These are phyloP conservation scores for Didymella keratinophila DNA, from an alignment of 2,329 filamentous ascomycete genomes.

Conservation along the genomic window DNA sequence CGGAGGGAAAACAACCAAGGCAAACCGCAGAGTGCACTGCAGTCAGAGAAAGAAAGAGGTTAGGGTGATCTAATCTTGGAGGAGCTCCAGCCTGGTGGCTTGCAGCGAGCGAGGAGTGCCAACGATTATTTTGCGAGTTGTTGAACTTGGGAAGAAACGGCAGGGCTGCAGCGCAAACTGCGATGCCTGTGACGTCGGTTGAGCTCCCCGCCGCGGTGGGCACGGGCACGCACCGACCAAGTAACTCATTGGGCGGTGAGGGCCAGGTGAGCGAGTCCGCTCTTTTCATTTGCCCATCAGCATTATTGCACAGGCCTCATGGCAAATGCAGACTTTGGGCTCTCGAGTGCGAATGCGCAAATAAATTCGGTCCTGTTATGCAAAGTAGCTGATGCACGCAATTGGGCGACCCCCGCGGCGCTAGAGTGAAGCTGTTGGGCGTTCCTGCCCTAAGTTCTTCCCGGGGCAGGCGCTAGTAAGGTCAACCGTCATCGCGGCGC, in stretches of 20 bases:
- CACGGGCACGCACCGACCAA: conserved; percentile 16
- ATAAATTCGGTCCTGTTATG: conserved; percentile 10
- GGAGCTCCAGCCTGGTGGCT: conserved; percentile 24
- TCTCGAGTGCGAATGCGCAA: conserved; percentile 7
- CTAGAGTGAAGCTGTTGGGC: conserved; percentile 13
- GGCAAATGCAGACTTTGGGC: conserved; percentile 10
- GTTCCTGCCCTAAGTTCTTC: conserved; percentile 19
- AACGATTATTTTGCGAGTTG: conserved; percentile 16
- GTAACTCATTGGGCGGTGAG: conserved; percentile 18
- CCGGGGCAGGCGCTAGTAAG: conserved; percentile 16
- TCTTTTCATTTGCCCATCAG: conserved; percentile 10
- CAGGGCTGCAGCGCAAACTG: conserved; percentile 15
- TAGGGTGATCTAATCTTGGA: conserved; percentile 21
- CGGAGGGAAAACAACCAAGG: conserved; percentile 17
- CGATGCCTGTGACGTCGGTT: conserved; percentile 19
- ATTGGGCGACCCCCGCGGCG: conserved; percentile 15
- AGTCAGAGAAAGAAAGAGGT: conserved; percentile 21
- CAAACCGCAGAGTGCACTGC: conserved; percentile 20
- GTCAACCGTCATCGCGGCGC: conserved; percentile 13
- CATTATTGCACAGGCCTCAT: conserved; percentile 4
- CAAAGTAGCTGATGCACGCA: conserved; percentile 1
- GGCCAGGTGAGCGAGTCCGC: conserved; percentile 3
- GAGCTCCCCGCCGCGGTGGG: conserved; percentile 20
- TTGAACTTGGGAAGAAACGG: conserved; percentile 11
- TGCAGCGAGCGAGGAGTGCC: conserved; percentile 18